Evolutionary conservation across 148 eudicot genomes (phyloP).

Genomic region (Nepenthes mirabilis): DNA sequence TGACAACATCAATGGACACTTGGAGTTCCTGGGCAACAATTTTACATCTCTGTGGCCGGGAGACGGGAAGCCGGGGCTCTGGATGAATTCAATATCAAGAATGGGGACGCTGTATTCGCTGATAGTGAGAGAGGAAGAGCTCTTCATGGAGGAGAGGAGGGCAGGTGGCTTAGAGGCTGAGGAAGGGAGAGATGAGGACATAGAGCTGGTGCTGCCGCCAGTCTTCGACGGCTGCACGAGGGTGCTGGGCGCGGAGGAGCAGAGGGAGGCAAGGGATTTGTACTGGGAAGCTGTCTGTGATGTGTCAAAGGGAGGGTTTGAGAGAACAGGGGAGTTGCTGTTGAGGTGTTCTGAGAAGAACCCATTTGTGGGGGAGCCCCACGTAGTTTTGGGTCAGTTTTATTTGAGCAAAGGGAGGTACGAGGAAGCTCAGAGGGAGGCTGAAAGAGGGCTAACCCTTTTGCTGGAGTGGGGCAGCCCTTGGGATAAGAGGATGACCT

Average conservation of each 20-base stretch:
- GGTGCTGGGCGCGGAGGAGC: constrained; percentile 46
- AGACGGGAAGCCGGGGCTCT: constrained; percentile 86
- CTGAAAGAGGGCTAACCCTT: constrained; percentile 43
- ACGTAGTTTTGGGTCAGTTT: constrained; percentile 60
- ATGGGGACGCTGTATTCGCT: constrained; percentile 70
- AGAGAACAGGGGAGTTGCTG: constrained; percentile 42
- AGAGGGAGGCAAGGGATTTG: constrained; percentile 53
- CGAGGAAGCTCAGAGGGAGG: constrained; percentile 57
- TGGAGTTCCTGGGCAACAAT: constrained; percentile 51
- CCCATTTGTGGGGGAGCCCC: constrained; percentile 84
- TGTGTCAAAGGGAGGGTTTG: constrained; percentile 17
- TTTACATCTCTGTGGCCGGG: constrained; percentile 64
- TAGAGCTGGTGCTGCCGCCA: constrained; percentile 74
- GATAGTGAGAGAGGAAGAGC: constrained; percentile 51
- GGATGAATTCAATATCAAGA: constrained; percentile 68
- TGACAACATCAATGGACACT: constrained; percentile 47
- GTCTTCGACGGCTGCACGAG: constrained; percentile 53
- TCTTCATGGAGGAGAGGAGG: constrained; percentile 20
- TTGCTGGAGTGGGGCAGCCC: constrained; percentile 87
- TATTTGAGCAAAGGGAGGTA: constrained; percentile 49
- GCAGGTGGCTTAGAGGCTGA: constrained; percentile 2
- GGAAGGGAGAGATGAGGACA: constrained; percentile 31
- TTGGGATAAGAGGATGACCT: constrained; percentile 93
- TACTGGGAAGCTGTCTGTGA: constrained; percentile 84
- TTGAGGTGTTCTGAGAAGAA: constrained; percentile 48